Percentiles rank a stretch among this genome's conserved stretches.
Evolutionary conservation across 2,329 filamentous ascomycete species (phyloP).

Genomic region (Neodidymelliopsis sp.): DNA sequence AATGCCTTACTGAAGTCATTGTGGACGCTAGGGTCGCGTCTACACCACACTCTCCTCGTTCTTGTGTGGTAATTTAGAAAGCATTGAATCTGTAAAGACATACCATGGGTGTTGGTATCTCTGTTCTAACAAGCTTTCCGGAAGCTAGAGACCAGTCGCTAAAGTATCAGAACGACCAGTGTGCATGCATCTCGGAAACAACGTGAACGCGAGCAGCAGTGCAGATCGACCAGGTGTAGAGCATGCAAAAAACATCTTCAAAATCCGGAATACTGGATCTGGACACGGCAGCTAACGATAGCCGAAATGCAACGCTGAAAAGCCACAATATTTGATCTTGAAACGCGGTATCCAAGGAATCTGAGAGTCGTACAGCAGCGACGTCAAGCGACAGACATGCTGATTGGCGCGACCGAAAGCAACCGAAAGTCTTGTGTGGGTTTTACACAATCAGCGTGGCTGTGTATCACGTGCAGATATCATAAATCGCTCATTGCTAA

Average conservation of each 20-base stretch:
- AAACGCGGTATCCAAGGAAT: conserved; percentile 11
- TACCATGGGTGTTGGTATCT: not conserved
- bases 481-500: conserved; percentile 38
- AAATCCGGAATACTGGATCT: conserved; percentile 15
- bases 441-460: conserved; percentile 22
- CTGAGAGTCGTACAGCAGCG: conserved; percentile 7
- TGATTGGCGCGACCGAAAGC: conserved; percentile 7
- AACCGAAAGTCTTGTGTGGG: conserved; percentile 16
- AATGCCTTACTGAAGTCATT: too few relatives aligned
- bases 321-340: conserved; percentile 11
- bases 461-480: conserved; percentile 21
- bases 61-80: not conserved
- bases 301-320: conserved; percentile 1
- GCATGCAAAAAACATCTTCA: not conserved
- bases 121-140: not conserved
- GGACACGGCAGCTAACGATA: conserved; percentile 6
- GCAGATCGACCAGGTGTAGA: conserved; percentile 1
- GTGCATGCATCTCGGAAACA: not conserved
- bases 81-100: not conserved
- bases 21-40: too few relatives aligned
- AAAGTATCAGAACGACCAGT: not conserved
- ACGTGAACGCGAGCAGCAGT: conserved; percentile 1
- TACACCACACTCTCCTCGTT: too few relatives aligned
- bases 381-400: conserved; percentile 7
- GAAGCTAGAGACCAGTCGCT: not conserved